These are phyloP conservation scores for Fusarium pseudocircinatum DNA, from an alignment of 2,329 filamentous ascomycete species.

Conservation along the genomic window DNA sequence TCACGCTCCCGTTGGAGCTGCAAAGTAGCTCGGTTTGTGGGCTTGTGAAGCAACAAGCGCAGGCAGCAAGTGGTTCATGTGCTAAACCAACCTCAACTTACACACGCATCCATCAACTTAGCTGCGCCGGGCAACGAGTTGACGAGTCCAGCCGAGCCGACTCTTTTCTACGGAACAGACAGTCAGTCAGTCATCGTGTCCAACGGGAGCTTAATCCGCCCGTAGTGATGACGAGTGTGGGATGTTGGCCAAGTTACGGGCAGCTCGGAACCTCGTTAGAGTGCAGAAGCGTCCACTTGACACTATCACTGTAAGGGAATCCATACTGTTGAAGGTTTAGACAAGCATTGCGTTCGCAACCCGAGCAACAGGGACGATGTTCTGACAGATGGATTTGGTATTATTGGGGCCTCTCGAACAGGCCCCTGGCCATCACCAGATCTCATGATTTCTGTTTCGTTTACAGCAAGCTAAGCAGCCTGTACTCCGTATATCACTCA, in stretches of 20 bases:
- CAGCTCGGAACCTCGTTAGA: constrained; percentile 32
- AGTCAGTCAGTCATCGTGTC: background rate
- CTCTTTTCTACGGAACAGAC: constrained; percentile 6
- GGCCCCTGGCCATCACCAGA: constrained; percentile 8
- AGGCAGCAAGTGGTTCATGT: constrained; percentile 30
- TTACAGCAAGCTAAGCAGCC: constrained; percentile 2
- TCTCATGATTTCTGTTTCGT: constrained; percentile 35
- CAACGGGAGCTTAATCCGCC: constrained; percentile 18
- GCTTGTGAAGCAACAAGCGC: background rate
- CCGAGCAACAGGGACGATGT: constrained; percentile 14
- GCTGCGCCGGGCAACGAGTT: constrained; percentile 18
- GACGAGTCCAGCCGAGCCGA: background rate
- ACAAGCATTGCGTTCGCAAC: constrained; percentile 26
- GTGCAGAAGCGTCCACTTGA: constrained; percentile 35
- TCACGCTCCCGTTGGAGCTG: constrained; percentile 21
- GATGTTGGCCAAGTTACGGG: constrained; percentile 37
- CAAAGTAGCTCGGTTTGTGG: background rate
- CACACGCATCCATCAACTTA: constrained; percentile 30
- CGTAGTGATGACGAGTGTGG: constrained; percentile 30
- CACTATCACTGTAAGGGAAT: constrained; percentile 17
- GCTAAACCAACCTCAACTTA: constrained; percentile 18
- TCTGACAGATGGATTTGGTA: constrained; percentile 13
- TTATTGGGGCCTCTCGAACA: constrained; percentile 20
- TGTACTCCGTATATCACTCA: background rate
- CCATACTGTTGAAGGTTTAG: constrained; percentile 33